Base-by-base conservation (phyloP, 2,329 filamentous ascomycete genomes). In the Monosporascus sp. region DNA sequence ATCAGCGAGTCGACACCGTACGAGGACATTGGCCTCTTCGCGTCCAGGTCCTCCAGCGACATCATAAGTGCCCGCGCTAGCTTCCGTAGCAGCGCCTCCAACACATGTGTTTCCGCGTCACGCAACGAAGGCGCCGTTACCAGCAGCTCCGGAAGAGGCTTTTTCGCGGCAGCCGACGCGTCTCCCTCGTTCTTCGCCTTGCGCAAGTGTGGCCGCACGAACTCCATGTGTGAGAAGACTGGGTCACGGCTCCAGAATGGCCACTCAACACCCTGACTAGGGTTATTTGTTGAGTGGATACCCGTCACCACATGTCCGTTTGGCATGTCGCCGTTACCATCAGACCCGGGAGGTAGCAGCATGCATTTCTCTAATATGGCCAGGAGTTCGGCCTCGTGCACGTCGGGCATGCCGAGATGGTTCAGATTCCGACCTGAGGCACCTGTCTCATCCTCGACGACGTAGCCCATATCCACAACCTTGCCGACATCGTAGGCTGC, bases 391-490 rank as follows among this genome's bases (percentile, higher is more conserved):
- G 38, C 14, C n/a, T 41, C 38, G 38, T 41, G 38, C 38, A 41
- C 38, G 38, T 20, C 38, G 38, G 38, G 38, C 38, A 41, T 41
- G 38, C 38, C 38, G 38, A 41, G 38, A n/a, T 41, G 38, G 17
- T 41, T 41, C 17, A 41, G 18, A 18, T 41, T 41, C 7, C 38
- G 38, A 20, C 38, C 38, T 18, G 38, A 41, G 18, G 38, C n/a
- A n/a, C 14, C n/a, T 8, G 38, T 41, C 38, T 41, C 38, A 18
- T 41, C 38, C 38, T 20, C 38, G 38, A 41, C 38, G 38, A 41
- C 49, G 46, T 55, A 53, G 4, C 57, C 51, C 24, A 57, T 48
- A 7, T 50, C 52, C 15, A 45, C 49, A 25, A 56, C 38, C 43
- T 50, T 45, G 25, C 50, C 54, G 11, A 57, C 35, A 31, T 53